Evolutionary conservation across 441 rosid genomes (phyloP).

Genomic region (Metrosideros polymorpha): DNA sequence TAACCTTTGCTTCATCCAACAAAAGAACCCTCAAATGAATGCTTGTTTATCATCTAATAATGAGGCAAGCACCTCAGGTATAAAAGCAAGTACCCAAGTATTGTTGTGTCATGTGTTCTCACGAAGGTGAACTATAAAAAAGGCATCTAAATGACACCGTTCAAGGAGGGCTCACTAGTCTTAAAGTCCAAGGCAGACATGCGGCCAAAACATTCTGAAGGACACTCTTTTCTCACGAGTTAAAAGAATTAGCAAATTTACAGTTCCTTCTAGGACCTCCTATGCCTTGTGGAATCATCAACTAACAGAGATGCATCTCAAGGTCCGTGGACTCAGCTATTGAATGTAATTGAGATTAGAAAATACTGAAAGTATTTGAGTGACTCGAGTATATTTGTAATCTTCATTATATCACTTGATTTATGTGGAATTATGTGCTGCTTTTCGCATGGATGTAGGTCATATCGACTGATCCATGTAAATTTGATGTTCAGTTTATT

Average conservation of each 20-base stretch:
- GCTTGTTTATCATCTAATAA: not conserved
- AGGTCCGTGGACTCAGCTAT: not conserved
- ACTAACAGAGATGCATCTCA: not conserved
- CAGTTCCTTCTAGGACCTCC: not conserved
- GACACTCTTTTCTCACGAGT: not conserved
- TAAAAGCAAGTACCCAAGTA: not conserved
- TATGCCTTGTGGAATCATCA: not conserved
- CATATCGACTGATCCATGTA: no score
- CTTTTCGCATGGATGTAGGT: no score
- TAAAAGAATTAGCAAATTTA: not conserved
- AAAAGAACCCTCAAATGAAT: not conserved
- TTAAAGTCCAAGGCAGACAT: not conserved
- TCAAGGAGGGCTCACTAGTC: not conserved
- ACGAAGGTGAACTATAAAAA: not conserved
- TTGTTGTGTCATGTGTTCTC: not conserved
- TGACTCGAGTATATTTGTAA: no score
- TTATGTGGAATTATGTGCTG: no score
- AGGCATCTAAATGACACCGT: not conserved
- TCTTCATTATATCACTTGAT: no score
- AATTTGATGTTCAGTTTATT: no score
- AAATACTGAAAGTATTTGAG: no score
- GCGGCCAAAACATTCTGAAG: not conserved
- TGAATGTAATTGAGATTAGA: no score
- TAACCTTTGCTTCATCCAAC: not conserved
- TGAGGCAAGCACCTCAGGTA: not conserved